Evolutionary conservation across 2,329 filamentous ascomycete genomes (phyloP), one percentile per base, ranked within the genome.

Genomic region (Geosmithia flava): DNA sequence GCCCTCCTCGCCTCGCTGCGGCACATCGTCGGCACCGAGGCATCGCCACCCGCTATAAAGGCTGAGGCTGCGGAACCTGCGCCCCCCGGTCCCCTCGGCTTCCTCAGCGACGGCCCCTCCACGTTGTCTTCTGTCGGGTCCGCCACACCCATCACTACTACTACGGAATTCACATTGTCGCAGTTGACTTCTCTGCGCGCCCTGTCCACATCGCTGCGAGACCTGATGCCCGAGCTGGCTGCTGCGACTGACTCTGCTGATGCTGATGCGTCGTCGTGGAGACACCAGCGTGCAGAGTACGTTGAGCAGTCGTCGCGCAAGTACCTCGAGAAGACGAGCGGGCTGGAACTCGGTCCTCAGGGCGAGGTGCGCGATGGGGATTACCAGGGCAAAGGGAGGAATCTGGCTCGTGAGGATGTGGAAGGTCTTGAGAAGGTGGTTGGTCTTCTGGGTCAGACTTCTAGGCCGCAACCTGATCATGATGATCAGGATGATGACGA

Each of bases 151-250:
- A 70, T 89, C 27, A 75, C 77, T 11, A 87, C 85, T 3, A 87
- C 85, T 17, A 78, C 85, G 0, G 75, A 80, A 16, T 95, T 96
- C 62, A 81, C 87, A 1, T 73, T 94, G 19, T 85, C 84, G 2
- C 91, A 97, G 61, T 71, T 96, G 19, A 87, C 88, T 27, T 80
- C 87, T 1, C 71, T 98, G 44, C 81, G 86, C 50, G 69, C 79
- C 7, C 71, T 94, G 20, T 78, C 74, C 2, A 61, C 64, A 3
- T 70, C 70, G 7, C 69, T 95, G 45, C 71, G 78, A 10, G 74
- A 76, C 13, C 68, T 95, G 37, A 71, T 81, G 52, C 80, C 85
- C 0, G 80, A 83, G 50, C 67, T 94, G 27, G 63, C 47, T 44
- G 53, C 43, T 46, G 49, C 51, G 13, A 52, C 54, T 1, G 58